Conservation (phyloP, 768 basidiomycete genomes). For the Leccinum longicurvipes region DNA sequence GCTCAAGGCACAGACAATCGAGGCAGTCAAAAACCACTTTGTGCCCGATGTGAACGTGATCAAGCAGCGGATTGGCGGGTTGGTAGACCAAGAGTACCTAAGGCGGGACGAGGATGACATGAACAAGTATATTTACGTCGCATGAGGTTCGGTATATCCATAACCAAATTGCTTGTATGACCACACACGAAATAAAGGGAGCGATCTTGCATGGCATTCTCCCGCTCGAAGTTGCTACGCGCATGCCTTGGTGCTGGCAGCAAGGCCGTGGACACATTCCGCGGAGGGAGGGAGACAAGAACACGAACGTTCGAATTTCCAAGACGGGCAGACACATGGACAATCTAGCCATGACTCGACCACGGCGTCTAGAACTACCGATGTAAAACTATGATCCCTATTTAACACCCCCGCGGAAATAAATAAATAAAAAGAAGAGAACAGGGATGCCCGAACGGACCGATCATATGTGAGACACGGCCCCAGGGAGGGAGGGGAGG, state of each 20-base stretch:
- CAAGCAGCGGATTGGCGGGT: constrained; percentile 75
- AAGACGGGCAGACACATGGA: background rate
- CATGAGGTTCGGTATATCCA: constrained; percentile 35
- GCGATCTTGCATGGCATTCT: background rate
- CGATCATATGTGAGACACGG: background rate
- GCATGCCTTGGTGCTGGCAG: background rate
- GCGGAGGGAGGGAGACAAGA: background rate
- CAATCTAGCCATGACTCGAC: background rate
- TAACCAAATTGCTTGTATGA: background rate
- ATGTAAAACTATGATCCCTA: background rate
- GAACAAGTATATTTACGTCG: constrained; percentile 76
- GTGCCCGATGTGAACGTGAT: constrained; percentile 79
- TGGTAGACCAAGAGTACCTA: constrained; percentile 88
- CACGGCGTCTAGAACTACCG: background rate
- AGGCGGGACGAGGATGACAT: constrained; percentile 69
- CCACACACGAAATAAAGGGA: background rate
- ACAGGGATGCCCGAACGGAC: background rate
- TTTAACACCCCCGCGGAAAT: background rate
- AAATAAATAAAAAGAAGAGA: background rate
- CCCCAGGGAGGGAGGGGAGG: background rate
- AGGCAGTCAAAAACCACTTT: constrained; percentile 86
- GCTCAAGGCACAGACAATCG: constrained; percentile 79
- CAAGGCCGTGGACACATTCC: background rate
- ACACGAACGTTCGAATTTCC: background rate
- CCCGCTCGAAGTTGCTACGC: background rate